phyloP scores from a whole-genome alignment of 257 asterid species.

The Euphrasia confusa region DNA sequence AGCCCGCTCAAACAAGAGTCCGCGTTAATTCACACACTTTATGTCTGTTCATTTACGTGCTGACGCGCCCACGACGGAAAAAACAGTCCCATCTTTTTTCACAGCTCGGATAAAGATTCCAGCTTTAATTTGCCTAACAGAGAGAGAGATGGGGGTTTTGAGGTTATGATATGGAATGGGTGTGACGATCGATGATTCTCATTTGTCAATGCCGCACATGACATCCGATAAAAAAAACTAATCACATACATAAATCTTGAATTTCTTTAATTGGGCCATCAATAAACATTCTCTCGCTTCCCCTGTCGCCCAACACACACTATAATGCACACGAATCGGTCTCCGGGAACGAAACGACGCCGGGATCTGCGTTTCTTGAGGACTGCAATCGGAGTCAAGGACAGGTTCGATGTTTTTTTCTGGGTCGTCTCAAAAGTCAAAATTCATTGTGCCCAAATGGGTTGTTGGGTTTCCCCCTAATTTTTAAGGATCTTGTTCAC shows the following conservation, averaged over 20 bases:
- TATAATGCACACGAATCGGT: constrained; percentile 32
- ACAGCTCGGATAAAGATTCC: constrained; percentile 41
- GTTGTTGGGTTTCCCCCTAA: constrained; percentile 23
- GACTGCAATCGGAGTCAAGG: constrained; percentile 27
- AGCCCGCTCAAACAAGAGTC: background rate
- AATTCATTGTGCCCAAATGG: constrained; percentile 30
- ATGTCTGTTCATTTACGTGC: background rate
- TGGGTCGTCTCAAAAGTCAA: constrained; percentile 18
- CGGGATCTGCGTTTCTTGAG: constrained; percentile 61
- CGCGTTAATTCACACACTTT: background rate
- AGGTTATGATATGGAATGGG: background rate
- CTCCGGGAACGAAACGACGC: constrained; percentile 39
- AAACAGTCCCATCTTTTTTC: constrained; percentile 16
- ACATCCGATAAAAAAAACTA: constrained; percentile 11
- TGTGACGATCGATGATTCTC: constrained; percentile 25
- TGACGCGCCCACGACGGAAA: constrained; percentile 13
- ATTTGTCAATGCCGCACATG: constrained; percentile 32
- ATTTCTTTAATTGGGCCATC: constrained; percentile 27
- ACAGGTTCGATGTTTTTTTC: background rate
- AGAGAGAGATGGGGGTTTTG: background rate
- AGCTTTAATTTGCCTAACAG: constrained; percentile 29
- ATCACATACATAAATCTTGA: constrained; percentile 29
- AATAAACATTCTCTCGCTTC: constrained; percentile 24
- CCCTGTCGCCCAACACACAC: constrained; percentile 11
- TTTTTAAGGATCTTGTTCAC: constrained; percentile 33